These are phyloP conservation scores for Colletotrichum horii DNA, from an alignment of 2,329 filamentous ascomycete species.

Conservation along the genomic window DNA sequence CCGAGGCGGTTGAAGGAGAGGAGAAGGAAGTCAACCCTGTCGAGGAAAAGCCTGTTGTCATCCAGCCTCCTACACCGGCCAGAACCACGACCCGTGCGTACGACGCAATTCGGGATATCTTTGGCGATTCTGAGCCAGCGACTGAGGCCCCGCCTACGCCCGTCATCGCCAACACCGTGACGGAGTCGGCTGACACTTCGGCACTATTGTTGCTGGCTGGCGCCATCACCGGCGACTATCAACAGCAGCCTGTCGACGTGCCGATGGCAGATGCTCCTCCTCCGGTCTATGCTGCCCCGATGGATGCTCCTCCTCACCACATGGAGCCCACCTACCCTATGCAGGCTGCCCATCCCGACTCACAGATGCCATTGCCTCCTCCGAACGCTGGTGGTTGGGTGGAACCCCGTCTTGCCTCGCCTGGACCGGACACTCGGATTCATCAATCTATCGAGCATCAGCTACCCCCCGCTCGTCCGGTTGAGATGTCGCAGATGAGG, in stretches of 20 bases:
- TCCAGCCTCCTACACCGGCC: conserved; percentile 12
- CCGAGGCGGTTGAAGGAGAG: conserved; percentile 8
- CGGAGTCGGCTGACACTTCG: conserved; percentile 15
- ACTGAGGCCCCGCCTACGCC: conserved; percentile 11
- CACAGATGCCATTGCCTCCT: background rate
- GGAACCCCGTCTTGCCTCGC: conserved; percentile 12
- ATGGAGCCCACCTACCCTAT: conserved; percentile 9
- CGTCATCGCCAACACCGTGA: background rate
- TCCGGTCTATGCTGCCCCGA: background rate
- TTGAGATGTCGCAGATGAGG: conserved; percentile 20
- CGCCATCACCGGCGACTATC: background rate
- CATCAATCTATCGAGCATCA: conserved; percentile 12
- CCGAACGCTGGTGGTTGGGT: background rate
- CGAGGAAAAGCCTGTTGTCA: conserved; percentile 4
- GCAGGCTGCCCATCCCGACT: background rate
- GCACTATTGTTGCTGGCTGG: background rate
- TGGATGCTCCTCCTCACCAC: conserved; percentile 1
- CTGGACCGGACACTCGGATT: background rate
- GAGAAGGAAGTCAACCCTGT: background rate
- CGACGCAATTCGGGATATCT: conserved; percentile 44
- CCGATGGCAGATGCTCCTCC: background rate
- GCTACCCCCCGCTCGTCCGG: conserved; percentile 16
- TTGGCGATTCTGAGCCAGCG: conserved; percentile 32
- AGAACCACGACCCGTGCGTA: conserved; percentile 25
- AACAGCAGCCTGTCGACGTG: background rate